Evolutionary conservation across 2,329 filamentous ascomycete species (phyloP).

Genomic region (Aspergillus fijiensis): DNA sequence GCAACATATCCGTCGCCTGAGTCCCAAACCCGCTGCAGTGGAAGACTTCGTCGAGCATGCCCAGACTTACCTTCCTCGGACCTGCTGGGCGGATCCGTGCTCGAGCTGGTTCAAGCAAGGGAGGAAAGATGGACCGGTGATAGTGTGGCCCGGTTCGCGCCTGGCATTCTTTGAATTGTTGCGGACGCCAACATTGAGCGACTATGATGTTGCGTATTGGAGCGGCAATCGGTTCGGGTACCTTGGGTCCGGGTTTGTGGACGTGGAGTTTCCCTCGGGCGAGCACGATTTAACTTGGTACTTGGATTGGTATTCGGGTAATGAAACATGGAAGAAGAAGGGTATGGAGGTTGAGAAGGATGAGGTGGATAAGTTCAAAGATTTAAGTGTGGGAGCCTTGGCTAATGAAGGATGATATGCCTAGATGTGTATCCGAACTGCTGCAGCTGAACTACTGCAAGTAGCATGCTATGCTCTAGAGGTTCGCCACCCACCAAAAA

Average conservation of each 20-base stretch:
- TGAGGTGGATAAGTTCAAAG: slow-evolving; percentile 1
- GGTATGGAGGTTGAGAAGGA: neutral
- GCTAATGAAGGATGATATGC: neutral
- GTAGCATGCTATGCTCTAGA: neutral
- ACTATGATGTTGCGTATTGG: slow-evolving; percentile 17
- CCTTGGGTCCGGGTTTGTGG: slow-evolving; percentile 13
- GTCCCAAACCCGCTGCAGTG: slow-evolving; percentile 3
- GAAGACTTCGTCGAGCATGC: slow-evolving; percentile 17
- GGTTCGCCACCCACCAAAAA: no score
- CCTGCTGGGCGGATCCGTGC: slow-evolving; percentile 17
- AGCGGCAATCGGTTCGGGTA: slow-evolving; percentile 13
- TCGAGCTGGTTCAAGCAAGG: slow-evolving; percentile 20
- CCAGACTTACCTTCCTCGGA: slow-evolving; percentile 14
- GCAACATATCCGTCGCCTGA: slow-evolving; percentile 15
- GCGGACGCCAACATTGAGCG: slow-evolving; percentile 2
- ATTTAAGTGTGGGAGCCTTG: neutral
- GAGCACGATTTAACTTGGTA: slow-evolving; percentile 11
- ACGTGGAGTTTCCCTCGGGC: slow-evolving; percentile 5
- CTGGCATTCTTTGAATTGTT: slow-evolving; percentile 8
- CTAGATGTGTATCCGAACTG: neutral
- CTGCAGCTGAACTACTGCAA: neutral
- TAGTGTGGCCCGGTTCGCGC: slow-evolving; percentile 17
- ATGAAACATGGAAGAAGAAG: neutral
- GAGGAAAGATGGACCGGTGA: neutral
- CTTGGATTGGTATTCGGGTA: slow-evolving; percentile 12